These are phyloP conservation scores for Boletus subparvulus DNA, from an alignment of 768 basidiomycete species.

Conservation along the genomic window DNA sequence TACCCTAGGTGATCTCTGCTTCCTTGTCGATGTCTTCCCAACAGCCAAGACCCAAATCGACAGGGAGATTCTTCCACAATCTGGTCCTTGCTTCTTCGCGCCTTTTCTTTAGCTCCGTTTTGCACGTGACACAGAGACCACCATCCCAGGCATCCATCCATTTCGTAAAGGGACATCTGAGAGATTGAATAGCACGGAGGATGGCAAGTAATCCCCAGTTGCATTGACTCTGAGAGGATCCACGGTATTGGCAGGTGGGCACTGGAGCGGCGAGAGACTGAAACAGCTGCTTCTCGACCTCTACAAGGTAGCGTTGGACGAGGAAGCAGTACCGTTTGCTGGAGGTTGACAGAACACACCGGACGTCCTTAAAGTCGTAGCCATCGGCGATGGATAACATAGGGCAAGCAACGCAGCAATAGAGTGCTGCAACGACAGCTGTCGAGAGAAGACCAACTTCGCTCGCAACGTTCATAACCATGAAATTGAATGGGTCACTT, in stretches of 20 bases:
- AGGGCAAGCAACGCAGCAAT: slow-evolving; percentile 11
- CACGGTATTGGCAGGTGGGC: neutral
- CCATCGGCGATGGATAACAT: slow-evolving; percentile 3
- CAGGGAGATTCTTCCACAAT: slow-evolving; percentile 3
- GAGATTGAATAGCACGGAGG: neutral
- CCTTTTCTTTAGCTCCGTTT: neutral
- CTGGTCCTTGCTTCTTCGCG: neutral
- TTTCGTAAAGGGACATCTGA: neutral
- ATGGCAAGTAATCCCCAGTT: neutral
- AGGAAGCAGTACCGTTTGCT: slow-evolving; percentile 1
- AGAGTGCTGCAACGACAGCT: neutral
- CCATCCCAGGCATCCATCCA: slow-evolving; percentile 3
- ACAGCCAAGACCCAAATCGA: neutral
- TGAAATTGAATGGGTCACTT: slow-evolving; percentile 13
- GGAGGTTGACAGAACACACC: neutral
- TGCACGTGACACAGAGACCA: neutral
- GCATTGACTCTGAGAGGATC: neutral
- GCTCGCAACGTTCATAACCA: slow-evolving; percentile 12
- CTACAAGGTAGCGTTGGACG: neutral
- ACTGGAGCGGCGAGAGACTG: neutral
- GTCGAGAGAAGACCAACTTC: slow-evolving; percentile 9
- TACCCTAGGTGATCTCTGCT: neutral
- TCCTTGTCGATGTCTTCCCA: slow-evolving; percentile 10
- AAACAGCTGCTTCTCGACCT: neutral
- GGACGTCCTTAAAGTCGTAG: slow-evolving; percentile 3